Evolutionary conservation across 2,329 filamentous ascomycete species (phyloP).

Genomic region (Neophaeococcomyces aloes): DNA sequence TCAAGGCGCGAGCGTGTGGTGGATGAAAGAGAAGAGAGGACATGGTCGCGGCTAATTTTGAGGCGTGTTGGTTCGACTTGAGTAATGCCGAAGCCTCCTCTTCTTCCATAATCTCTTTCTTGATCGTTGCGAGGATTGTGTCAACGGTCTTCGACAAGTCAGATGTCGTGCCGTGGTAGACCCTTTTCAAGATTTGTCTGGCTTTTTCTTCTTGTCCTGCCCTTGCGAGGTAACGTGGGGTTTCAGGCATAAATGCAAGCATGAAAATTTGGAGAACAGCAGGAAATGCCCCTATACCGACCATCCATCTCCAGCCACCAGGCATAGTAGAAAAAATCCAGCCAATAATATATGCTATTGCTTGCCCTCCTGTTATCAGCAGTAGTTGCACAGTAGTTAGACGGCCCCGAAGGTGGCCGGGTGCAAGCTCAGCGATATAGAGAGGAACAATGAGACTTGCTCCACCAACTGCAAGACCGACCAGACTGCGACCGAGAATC

Average conservation of each 20-base stretch:
- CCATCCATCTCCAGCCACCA: constrained; percentile 81
- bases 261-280: constrained; percentile 60
- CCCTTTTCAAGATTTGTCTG: constrained; percentile 51
- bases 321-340: constrained; percentile 56
- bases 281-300: constrained; percentile 70
- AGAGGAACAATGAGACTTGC: constrained; percentile 70
- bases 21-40: constrained; percentile 28
- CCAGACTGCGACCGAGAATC: constrained; percentile 37
- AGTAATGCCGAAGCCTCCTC: constrained; percentile 32
- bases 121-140: constrained; percentile 56
- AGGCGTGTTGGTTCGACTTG: background rate
- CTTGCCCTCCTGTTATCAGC: constrained; percentile 79
- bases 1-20: constrained; percentile 51
- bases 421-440: constrained; percentile 79
- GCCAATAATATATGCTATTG: constrained; percentile 75
- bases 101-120: constrained; percentile 64
- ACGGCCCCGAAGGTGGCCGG: constrained; percentile 62
- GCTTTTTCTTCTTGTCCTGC: constrained; percentile 54
- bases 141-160: constrained; percentile 43
- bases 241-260: constrained; percentile 70
- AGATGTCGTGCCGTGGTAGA: constrained; percentile 42
- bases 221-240: constrained; percentile 75
- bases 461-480: constrained; percentile 38
- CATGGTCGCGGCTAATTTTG: constrained; percentile 21
- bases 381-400: constrained; percentile 73